Base-by-base conservation (phyloP, 177 flowering plant genomes). In the Vitis hybrid region DNA sequence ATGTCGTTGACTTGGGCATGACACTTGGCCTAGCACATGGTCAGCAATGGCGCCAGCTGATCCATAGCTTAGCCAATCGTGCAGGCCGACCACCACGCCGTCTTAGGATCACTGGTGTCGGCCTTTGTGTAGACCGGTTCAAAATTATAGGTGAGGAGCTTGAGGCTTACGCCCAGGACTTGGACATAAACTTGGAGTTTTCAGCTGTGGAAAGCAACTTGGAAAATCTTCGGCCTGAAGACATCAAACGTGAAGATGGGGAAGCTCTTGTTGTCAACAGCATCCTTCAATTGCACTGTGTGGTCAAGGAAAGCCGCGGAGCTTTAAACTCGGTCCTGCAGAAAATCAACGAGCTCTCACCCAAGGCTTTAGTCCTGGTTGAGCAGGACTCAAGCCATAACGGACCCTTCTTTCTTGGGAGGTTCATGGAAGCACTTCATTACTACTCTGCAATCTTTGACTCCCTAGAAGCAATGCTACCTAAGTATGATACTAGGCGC, bases 381-480 rank as follows among this genome's bases (percentile, higher is more conserved):
- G 91, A 90, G 83, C 92, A 90, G 70, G 92, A 90, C 65, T 90
- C 92, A 5, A 83, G 87, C 85, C 92, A 87, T 63, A 87, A 88
- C 61, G 95, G 95, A 10, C 95, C 95, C 0, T 90, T 90, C 72
- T 88, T 90, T 50, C 85, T 90, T 10, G 92, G 92, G 50, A 83
- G 92, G 67, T 90, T 90, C 75, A 86, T 88, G 92, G 95, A 88
- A 66, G 84, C 88, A 16, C 63, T 83, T 77, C 86, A 83, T 34
- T 83, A 83, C 31, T 85, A 83, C 64, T 80, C 88, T 1, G 88
- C 86, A 3, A 82, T 85, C 1, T 85, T 85, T 29, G 88, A 85
- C 61, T 81, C 86, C 9, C 74, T 88, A 5, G 95, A 90, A 58
- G 85, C 91, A 0, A 83, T 82, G 88, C 73, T 90, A 57, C 95